Evolutionary conservation across 1,284 basidiomycete species (phyloP).

Genomic region (Moesziomyces aphidis): DNA sequence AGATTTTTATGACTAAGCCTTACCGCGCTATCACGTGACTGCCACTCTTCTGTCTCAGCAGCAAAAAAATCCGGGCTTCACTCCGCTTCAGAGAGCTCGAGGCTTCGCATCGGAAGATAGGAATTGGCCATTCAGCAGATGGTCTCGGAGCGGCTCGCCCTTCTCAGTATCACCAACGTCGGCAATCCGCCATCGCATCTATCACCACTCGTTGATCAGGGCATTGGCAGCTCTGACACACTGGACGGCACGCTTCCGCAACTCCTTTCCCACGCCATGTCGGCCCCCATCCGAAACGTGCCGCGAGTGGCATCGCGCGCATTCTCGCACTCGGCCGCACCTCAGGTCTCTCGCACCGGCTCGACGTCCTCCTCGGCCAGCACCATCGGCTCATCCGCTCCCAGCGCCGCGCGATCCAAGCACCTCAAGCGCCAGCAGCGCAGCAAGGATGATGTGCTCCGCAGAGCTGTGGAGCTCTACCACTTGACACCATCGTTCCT

Average conservation of each 20-base stretch:
- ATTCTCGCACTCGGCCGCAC: conserved; percentile 24
- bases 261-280: conserved; percentile 32
- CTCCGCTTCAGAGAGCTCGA: background rate
- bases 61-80: background rate
- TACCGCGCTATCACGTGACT: background rate
- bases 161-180: background rate
- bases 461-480: conserved; percentile 64
- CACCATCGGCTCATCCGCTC: conserved; percentile 26
- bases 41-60: no score
- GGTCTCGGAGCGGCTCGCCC: no score
- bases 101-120: background rate
- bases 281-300: conserved; percentile 40
- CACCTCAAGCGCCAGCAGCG: conserved; percentile 24
- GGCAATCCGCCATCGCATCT: background rate
- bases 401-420: conserved; percentile 15
- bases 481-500: conserved; percentile 62
- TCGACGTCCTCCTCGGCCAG: conserved; percentile 29
- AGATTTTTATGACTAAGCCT: background rate
- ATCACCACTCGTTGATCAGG: no score
- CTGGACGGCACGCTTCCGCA: no score
- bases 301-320: conserved; percentile 29
- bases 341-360: conserved; percentile 7
- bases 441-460: conserved; percentile 51
- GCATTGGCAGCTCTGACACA: background rate
- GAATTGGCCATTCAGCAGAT: background rate